Evolutionary conservation across 1,284 basidiomycete genomes (phyloP).

Genomic region (Ustilago cynodontis): DNA sequence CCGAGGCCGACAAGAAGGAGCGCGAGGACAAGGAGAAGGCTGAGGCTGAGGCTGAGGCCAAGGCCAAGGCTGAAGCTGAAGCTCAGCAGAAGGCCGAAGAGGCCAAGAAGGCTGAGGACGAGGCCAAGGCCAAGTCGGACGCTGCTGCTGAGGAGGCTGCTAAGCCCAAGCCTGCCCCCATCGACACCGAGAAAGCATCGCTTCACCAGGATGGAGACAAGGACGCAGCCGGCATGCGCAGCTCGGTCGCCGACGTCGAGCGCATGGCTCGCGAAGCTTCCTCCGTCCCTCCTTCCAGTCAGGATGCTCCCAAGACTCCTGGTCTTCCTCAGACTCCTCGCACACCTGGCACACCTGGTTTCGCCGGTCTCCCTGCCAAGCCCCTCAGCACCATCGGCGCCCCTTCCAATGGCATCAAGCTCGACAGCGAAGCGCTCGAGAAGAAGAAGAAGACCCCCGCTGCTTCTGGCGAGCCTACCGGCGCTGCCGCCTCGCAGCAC

Average conservation of each 20-base stretch:
- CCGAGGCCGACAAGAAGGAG: conserved; percentile 33
- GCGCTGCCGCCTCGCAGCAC: conserved; percentile 35
- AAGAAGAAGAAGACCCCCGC: conserved; percentile 57
- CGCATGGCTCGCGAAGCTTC: conserved; percentile 65
- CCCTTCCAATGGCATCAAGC: conserved; percentile 59
- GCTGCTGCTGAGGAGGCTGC: conserved; percentile 34
- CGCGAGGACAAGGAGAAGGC: conserved; percentile 25
- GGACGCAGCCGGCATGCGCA: conserved; percentile 47
- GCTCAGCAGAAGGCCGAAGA: conserved; percentile 33
- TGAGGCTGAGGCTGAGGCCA: conserved; percentile 43
- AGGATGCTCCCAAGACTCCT: conserved; percentile 55
- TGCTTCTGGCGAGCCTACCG: conserved; percentile 18
- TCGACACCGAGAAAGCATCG: conserved; percentile 48
- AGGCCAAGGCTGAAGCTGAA: conserved; percentile 22
- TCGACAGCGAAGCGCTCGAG: conserved; percentile 62
- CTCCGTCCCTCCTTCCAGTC: conserved; percentile 63
- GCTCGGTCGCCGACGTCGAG: conserved; percentile 63
- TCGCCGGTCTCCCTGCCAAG: conserved; percentile 66
- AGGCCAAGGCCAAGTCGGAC: conserved; percentile 44
- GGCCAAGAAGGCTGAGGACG: conserved; percentile 45
- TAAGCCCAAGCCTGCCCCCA: conserved; percentile 52
- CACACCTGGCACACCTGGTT: conserved; percentile 64
- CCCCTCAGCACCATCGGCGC: conserved; percentile 52
- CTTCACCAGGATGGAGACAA: conserved; percentile 41
- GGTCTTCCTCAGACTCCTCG: conserved; percentile 58